These are phyloP conservation scores for Hymenoscyphus scutula DNA, from an alignment of 2,329 filamentous ascomycete genomes.

Conservation along the genomic window DNA sequence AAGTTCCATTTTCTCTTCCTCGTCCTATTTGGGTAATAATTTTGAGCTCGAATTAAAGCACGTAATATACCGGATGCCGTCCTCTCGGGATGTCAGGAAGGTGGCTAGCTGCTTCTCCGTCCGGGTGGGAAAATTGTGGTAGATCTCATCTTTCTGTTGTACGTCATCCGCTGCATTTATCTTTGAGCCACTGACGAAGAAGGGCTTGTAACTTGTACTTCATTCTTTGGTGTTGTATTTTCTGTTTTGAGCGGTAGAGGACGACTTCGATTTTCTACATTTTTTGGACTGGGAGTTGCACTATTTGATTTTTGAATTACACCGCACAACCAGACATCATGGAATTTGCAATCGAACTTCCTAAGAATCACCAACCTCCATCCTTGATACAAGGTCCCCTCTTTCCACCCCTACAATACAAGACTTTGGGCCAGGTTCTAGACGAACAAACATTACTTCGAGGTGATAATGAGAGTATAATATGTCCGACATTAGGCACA, in stretches of 20 bases:
- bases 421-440: constrained; percentile 71
- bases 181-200: neutral
- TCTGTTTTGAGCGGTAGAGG: neutral
- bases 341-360: constrained; percentile 13
- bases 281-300: neutral
- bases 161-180: neutral
- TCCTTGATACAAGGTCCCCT: constrained; percentile 66
- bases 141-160: neutral
- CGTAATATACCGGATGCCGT: neutral
- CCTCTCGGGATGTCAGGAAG: neutral
- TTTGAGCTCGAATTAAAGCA: neutral
- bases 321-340: neutral
- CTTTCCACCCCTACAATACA: constrained; percentile 66
- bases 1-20: neutral
- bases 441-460: constrained; percentile 67
- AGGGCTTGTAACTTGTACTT: neutral
- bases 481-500: constrained; percentile 6
- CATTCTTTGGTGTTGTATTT: neutral
- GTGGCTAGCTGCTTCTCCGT: neutral
- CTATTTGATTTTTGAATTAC: neutral
- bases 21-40: neutral
- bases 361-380: constrained; percentile 8
- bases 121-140: neutral
- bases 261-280: neutral
- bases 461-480: constrained; percentile 52